Evolutionary conservation across 306 rosid species (phyloP).

Genomic region (Argentina anserina): DNA sequence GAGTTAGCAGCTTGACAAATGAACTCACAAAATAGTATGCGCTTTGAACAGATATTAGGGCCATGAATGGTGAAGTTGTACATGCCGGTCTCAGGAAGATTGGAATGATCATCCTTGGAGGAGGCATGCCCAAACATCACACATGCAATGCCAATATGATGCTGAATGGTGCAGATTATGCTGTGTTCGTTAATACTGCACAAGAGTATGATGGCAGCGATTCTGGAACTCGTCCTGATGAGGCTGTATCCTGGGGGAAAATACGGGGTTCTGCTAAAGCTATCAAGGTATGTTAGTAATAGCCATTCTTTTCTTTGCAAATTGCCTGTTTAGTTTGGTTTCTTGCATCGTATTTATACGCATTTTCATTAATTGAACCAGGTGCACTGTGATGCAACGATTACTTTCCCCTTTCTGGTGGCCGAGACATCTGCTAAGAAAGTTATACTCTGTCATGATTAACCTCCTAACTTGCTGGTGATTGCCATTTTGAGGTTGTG

Average conservation of each 20-base stretch:
- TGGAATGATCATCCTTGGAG: constrained; percentile 87
- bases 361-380: constrained; percentile 24
- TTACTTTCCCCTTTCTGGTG: constrained; percentile 73
- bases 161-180: constrained; percentile 96
- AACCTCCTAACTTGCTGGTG: too few species aligned
- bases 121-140: constrained; percentile 96
- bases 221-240: constrained; percentile 92
- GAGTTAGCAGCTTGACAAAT: constrained; percentile 4
- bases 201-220: constrained; percentile 97
- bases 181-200: constrained; percentile 82
- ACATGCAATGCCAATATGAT: constrained; percentile 99
- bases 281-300: constrained; percentile 56
- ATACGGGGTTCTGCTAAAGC: constrained; percentile 79
- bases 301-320: constrained; percentile 4
- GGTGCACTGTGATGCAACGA: constrained; percentile 91
- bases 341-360: not conserved
- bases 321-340: constrained; percentile 6
- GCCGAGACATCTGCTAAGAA: constrained; percentile 69
- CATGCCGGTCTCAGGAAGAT: constrained; percentile 86
- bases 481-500: not conserved
- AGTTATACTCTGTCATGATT: constrained; percentile 1
- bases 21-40: constrained; percentile 14
- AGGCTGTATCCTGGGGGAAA: constrained; percentile 96
- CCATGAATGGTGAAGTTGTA: constrained; percentile 86
- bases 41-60: constrained; percentile 73